Evolutionary conservation across 228 moss, liverwort and hornwort species (phyloP), one percentile per base, ranked within the genome.

Genomic region (Sphagnum magellanicum): DNA sequence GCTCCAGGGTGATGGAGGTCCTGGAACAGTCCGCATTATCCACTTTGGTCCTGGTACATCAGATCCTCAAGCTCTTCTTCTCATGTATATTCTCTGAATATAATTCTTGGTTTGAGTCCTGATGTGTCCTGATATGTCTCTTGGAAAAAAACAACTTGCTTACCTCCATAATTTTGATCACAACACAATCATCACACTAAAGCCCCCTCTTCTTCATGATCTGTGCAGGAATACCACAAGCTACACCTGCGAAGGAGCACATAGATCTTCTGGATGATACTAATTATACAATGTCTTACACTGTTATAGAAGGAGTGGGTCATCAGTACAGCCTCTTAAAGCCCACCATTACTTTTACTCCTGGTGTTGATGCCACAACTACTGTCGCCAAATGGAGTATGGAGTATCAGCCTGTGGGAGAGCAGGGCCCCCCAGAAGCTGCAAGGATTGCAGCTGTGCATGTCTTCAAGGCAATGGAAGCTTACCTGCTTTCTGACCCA

Each of bases 391-490:
- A n/a, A 6, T 70, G 70, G 70, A 70, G 61, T 15, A 50, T 48
- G 49, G 70, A 70, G 51, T 70, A 70, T 13, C 50, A 61, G 46
- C 60, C 70, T 1, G 70, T 70, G 6, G 70, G 61, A 16, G 62
- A 70, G 11, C 70, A 70, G 61, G 70, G 61, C 10, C 61, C 70
- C 5, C 70, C 70, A 5, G 70, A 62, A 61, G 49, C 48, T 60
- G 50, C 60, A 17, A 61, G n/a, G 50, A 17, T 70, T 5, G 70
- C 60, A 16, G 70, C 70, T 14, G 49, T 48, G n/a, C 50, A 59
- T 4, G 70, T 70, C 50, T 70, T 70, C 61, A 70, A 70, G 62
- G 60, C 70, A 12, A 13, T 70, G 5, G 70, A 70, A 17, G 70
- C 60, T 15, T 70, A 62, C 61, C 17, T 70, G 12, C 51, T 50